These are phyloP conservation scores for Knoxdaviesia capensis DNA, from an alignment of 2,329 filamentous ascomycete genomes.

Conservation along the genomic window DNA sequence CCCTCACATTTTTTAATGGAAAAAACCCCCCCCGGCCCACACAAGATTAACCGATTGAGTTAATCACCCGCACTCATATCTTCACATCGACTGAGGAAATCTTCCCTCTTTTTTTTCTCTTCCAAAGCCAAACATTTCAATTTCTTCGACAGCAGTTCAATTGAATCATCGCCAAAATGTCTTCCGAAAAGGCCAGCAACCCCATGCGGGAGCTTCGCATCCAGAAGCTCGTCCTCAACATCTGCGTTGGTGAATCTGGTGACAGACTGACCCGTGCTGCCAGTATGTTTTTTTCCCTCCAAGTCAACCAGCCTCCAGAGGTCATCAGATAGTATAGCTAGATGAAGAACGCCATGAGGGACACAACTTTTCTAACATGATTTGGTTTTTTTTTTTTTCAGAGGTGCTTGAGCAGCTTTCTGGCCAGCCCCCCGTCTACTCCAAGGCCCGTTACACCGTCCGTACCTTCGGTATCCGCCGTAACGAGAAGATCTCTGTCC, in stretches of 20 bases:
- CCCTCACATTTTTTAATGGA: too few species aligned
- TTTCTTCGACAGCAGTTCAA: neutral
- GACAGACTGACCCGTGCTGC: conserved; percentile 99
- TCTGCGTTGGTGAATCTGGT: conserved; percentile 99
- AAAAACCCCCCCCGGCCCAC: too few species aligned
- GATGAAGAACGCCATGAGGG: too few species aligned
- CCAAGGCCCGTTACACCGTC: conserved; percentile 99
- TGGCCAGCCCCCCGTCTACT: conserved; percentile 99
- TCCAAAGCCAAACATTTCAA: neutral
- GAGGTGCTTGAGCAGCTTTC: conserved; percentile 97
- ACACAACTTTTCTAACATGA: too few species aligned
- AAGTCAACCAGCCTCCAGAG: neutral
- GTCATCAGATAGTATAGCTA: too few species aligned
- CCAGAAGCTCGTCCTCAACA: conserved; percentile 99
- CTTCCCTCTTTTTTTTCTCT: too few species aligned
- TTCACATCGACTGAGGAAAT: neutral
- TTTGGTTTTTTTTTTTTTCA: neutral
- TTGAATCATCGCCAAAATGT: conserved; percentile 12
- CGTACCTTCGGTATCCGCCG: conserved; percentile 99
- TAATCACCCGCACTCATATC: neutral
- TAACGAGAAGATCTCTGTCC: conserved; percentile 99
- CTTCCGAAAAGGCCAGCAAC: conserved; percentile 77
- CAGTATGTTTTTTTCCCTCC: conserved; percentile 17
- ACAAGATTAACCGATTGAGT: neutral
- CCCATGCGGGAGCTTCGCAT: conserved; percentile 99